These are phyloP conservation scores for Lachancea lanzarotensis DNA, from an alignment of 805 yeast genomes.

Conservation along the genomic window DNA sequence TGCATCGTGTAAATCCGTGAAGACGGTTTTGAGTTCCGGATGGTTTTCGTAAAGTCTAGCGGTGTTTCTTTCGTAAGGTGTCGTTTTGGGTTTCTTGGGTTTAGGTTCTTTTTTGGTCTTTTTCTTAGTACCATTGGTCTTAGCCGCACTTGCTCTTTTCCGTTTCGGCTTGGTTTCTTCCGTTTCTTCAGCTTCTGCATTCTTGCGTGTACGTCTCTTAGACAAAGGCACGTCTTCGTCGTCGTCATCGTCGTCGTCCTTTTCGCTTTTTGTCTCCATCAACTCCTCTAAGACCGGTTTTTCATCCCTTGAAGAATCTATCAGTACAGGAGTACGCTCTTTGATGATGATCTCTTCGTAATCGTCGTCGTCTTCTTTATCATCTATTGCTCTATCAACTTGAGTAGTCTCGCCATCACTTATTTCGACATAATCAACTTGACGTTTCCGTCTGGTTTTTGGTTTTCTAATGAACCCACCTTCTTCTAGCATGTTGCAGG, in stretches of 20 bases:
- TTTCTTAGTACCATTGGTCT: constrained; percentile 13
- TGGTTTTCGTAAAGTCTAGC: constrained; percentile 63
- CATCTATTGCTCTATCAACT: not conserved
- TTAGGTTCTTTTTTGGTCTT: constrained; percentile 19
- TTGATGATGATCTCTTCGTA: constrained; percentile 17
- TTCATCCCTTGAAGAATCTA: constrained; percentile 11
- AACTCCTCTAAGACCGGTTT: constrained; percentile 18
- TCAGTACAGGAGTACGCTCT: constrained; percentile 9
- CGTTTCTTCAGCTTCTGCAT: not conserved
- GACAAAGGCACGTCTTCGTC: constrained; percentile 14
- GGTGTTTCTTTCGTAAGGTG: constrained; percentile 66
- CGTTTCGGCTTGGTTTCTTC: constrained; percentile 6
- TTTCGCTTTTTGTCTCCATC: constrained; percentile 11
- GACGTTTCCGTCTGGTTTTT: constrained; percentile 27
- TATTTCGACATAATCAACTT: constrained; percentile 34
- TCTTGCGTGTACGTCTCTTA: constrained; percentile 17
- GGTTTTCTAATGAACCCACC: constrained; percentile 28
- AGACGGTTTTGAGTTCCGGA: constrained; percentile 69
- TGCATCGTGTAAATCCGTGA: constrained; percentile 51
- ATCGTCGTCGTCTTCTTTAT: constrained; percentile 11
- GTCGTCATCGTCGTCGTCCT: constrained; percentile 22
- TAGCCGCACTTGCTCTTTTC: constrained; percentile 5
- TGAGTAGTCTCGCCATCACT: constrained; percentile 15
- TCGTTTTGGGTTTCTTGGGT: constrained; percentile 45
- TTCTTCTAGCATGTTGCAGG: constrained; percentile 16